Evolutionary conservation across 257 asterid species (phyloP).

Genomic region (Paraleonurus japonicus): DNA sequence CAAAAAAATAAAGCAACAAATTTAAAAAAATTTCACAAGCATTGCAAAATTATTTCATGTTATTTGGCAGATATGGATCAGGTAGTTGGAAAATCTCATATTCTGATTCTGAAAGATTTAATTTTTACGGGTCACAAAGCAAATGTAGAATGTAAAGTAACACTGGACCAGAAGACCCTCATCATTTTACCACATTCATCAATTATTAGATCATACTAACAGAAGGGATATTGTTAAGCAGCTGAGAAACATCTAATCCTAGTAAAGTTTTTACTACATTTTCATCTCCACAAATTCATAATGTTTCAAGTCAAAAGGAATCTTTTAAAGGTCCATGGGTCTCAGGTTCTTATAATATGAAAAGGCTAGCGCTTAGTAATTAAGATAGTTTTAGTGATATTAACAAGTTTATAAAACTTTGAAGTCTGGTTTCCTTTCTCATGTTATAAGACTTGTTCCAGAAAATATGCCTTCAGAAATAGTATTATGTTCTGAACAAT

Average conservation of each 20-base stretch:
- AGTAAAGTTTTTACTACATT: neutral
- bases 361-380: neutral
- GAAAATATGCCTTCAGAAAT: neutral
- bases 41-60: neutral
- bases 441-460: neutral
- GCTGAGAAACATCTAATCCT: slow-evolving; percentile 6
- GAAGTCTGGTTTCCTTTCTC: neutral
- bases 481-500: slow-evolving; percentile 15
- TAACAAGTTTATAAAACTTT: neutral
- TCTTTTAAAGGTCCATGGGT: neutral
- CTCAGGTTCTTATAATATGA: slow-evolving; percentile 4
- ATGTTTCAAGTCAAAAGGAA: neutral
- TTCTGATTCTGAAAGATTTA: neutral
- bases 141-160: neutral
- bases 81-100: neutral
- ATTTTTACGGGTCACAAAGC: neutral
- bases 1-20: neutral
- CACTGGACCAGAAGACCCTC: neutral
- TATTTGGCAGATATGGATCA: neutral
- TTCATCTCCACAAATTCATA: neutral
- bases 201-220: neutral
- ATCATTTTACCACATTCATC: neutral
- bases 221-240: neutral
- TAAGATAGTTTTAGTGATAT: neutral
- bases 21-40: neutral